Conservation (phyloP, 1,139 yeast species). For the Komagataea norvegica region DNA sequence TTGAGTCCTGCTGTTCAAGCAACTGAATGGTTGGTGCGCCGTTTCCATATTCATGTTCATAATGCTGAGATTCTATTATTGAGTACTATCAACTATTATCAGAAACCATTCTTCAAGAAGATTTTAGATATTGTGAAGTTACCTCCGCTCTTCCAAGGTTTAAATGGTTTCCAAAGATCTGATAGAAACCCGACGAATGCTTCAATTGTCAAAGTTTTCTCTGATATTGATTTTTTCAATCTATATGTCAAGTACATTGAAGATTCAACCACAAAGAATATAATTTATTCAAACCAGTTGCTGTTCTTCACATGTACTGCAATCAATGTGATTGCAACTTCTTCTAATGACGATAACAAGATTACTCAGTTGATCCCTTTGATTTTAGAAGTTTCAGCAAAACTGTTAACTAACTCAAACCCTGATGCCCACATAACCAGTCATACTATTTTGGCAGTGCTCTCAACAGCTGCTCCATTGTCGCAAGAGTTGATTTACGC, state of each 20-base stretch:
- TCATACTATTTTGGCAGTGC: slow-evolving; percentile 74
- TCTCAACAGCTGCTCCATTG: slow-evolving; percentile 68
- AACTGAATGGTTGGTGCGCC: slow-evolving; percentile 90
- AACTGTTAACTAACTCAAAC: slow-evolving; percentile 44
- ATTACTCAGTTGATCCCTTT: slow-evolving; percentile 44
- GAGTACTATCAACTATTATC: slow-evolving; percentile 73
- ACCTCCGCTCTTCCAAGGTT: slow-evolving; percentile 75
- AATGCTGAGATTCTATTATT: slow-evolving; percentile 70
- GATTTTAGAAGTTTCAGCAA: slow-evolving; percentile 54
- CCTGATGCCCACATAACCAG: slow-evolving; percentile 77
- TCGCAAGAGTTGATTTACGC: slow-evolving; percentile 60
- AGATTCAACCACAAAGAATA: slow-evolving; percentile 48
- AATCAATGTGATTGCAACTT: slow-evolving; percentile 52
- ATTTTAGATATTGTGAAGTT: slow-evolving; percentile 64
- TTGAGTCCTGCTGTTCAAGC: slow-evolving; percentile 76
- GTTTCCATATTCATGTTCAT: slow-evolving; percentile 81
- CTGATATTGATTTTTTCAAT: slow-evolving; percentile 63
- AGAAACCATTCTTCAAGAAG: slow-evolving; percentile 66
- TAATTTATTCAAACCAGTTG: slow-evolving; percentile 64
- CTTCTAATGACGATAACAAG: slow-evolving; percentile 37
- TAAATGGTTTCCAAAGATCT: slow-evolving; percentile 61
- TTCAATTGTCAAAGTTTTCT: slow-evolving; percentile 68
- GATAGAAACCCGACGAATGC: slow-evolving; percentile 61
- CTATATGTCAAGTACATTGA: slow-evolving; percentile 58
- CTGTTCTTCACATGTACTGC: slow-evolving; percentile 79